These are phyloP conservation scores for Tricharina praecox DNA, from an alignment of 495 filamentous ascomycete genomes.

Conservation along the genomic window DNA sequence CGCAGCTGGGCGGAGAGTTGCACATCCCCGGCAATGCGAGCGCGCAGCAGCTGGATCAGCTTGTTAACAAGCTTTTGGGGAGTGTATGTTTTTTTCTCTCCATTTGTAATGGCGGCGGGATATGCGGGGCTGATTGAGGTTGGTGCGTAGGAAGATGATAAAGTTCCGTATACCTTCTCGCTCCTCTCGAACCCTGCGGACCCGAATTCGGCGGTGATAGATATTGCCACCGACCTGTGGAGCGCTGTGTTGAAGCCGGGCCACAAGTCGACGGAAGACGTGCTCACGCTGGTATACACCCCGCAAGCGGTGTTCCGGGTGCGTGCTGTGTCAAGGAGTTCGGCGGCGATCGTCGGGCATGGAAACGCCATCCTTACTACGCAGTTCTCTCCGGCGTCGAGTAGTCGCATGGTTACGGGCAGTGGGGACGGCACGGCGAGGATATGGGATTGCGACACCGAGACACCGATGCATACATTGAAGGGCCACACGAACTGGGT, in stretches of 20 bases:
- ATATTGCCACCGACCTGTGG: slow-evolving; percentile 56
- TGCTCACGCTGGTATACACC: slow-evolving; percentile 59
- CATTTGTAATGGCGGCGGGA: too few relatives aligned
- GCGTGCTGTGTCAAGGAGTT: slow-evolving; percentile 75
- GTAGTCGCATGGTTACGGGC: slow-evolving; percentile 69
- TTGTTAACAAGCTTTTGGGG: slow-evolving; percentile 77
- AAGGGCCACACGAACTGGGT: slow-evolving; percentile 94
- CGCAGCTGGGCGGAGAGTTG: slow-evolving; percentile 41
- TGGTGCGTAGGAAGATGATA: slow-evolving; percentile 48
- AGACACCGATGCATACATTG: slow-evolving; percentile 72
- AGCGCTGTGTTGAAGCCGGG: slow-evolving; percentile 48
- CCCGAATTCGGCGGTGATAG: slow-evolving; percentile 36
- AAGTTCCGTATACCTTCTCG: slow-evolving; percentile 76
- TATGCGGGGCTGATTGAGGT: neutral
- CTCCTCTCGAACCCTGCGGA: slow-evolving; percentile 36
- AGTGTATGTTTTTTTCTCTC: slow-evolving; percentile 40
- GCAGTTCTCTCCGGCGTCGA: slow-evolving; percentile 70
- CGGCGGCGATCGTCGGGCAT: slow-evolving; percentile 76
- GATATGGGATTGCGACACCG: slow-evolving; percentile 91
- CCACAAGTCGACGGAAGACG: slow-evolving; percentile 52
- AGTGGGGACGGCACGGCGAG: slow-evolving; percentile 83
- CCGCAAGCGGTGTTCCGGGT: slow-evolving; percentile 92
- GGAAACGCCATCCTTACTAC: slow-evolving; percentile 79
- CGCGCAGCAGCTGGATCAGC: slow-evolving; percentile 72
- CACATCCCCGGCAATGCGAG: slow-evolving; percentile 57